A percentile compares a stretch with the other conserved stretches of the same genome.
phyloP scores from a whole-genome alignment of 2,329 filamentous ascomycete genomes.

The Fusarium pininemorale region DNA sequence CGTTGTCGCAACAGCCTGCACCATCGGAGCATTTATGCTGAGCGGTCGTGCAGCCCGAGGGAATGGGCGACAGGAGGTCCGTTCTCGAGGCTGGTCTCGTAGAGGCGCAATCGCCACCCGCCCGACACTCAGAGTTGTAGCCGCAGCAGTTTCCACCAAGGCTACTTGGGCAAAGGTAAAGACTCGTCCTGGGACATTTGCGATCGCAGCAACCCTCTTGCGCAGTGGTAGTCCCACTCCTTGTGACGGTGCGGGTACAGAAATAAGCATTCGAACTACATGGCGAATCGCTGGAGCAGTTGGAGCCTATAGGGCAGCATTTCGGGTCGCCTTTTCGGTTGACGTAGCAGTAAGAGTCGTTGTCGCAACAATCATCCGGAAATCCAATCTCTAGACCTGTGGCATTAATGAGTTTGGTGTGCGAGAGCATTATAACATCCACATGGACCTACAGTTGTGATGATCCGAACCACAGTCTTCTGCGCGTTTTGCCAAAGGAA shows the following conservation, averaged over 20 bases:
- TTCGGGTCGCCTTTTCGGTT: constrained; percentile 44
- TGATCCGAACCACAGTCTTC: constrained; percentile 40
- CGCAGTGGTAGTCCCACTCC: constrained; percentile 41
- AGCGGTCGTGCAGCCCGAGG: constrained; percentile 55
- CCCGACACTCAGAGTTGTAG: constrained; percentile 55
- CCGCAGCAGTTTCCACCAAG: constrained; percentile 62
- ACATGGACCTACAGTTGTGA: constrained; percentile 46
- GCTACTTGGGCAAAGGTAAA: constrained; percentile 55
- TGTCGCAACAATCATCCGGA: constrained; percentile 52
- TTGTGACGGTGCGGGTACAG: constrained; percentile 45
- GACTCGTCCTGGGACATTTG: constrained; percentile 51
- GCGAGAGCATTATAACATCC: not conserved
- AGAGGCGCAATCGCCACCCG: constrained; percentile 48
- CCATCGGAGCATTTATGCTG: constrained; percentile 57
- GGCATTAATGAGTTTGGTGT: not conserved
- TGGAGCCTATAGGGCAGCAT: constrained; percentile 56
- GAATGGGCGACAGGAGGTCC: constrained; percentile 47
- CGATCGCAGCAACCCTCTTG: constrained; percentile 52
- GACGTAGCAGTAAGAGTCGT: constrained; percentile 58
- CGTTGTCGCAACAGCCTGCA: constrained; percentile 60
- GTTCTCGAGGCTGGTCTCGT: constrained; percentile 39
- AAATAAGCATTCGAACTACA: constrained; percentile 48
- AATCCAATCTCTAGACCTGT: constrained; percentile 55
- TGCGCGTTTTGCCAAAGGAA: constrained; percentile 43
- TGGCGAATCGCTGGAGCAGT: constrained; percentile 51